Conservation (phyloP, 495 filamentous ascomycete genomes). For the Chaetomium cochliodes region DNA sequence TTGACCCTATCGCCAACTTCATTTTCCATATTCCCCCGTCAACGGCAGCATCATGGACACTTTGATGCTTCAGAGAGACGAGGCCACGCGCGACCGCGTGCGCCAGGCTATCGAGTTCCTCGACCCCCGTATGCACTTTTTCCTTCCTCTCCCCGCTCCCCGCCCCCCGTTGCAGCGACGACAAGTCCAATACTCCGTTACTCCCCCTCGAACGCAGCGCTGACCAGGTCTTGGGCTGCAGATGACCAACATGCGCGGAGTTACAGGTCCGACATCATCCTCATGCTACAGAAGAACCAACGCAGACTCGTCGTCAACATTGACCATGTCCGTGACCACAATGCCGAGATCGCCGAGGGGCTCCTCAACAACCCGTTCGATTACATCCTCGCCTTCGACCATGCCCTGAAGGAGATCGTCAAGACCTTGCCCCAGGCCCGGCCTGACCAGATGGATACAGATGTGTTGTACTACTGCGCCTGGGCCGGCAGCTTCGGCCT, state of each 20-base stretch:
- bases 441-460: constrained; percentile 49
- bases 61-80: constrained; percentile 67
- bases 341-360: constrained; percentile 82
- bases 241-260: constrained; percentile 62
- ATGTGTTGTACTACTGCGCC: constrained; percentile 84
- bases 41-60: constrained; percentile 60
- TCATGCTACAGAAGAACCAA: constrained; percentile 88
- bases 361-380: constrained; percentile 86
- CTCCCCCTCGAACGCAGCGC: not conserved
- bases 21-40: constrained; percentile 8
- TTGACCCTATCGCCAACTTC: not conserved
- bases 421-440: constrained; percentile 65
- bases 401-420: constrained; percentile 83
- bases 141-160: not conserved
- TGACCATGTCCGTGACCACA: constrained; percentile 90
- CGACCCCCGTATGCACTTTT: constrained; percentile 66
- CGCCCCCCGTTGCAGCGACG: not conserved
- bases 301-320: constrained; percentile 81
- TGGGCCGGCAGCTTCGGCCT: constrained; percentile 94
- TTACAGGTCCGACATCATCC: constrained; percentile 81
- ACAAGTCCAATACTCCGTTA: not conserved
- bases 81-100: constrained; percentile 75
- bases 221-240: constrained; percentile 32
- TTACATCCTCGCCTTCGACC: constrained; percentile 80
- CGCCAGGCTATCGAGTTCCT: constrained; percentile 80